A percentile compares a stretch with the other conserved stretches of the same genome.
Evolutionary conservation across 1,284 basidiomycete species (phyloP).

Genomic region (Cutaneotrichosporon cavernicola): DNA sequence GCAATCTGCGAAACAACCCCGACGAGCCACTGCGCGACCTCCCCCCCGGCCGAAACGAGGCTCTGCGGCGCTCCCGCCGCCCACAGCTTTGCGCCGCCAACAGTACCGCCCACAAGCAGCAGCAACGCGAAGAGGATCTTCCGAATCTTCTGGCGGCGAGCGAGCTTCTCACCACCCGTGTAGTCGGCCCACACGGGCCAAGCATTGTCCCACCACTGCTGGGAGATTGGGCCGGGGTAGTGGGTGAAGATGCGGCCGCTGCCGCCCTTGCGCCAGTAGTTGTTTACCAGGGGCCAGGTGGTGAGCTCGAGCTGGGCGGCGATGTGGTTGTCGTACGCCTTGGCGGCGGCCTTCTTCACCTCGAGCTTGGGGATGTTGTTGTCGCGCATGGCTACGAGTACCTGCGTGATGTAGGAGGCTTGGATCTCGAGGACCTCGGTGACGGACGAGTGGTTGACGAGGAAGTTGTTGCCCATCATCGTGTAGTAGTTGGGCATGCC

Average conservation of each 20-base stretch:
- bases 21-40: background rate
- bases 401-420: slow-evolving; percentile 22
- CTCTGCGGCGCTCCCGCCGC: background rate
- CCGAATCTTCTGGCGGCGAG: slow-evolving; percentile 16
- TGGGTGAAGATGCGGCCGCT: slow-evolving; percentile 26
- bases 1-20: background rate
- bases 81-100: slow-evolving; percentile 4
- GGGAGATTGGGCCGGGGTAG: slow-evolving; percentile 22
- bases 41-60: background rate
- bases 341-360: slow-evolving; percentile 22
- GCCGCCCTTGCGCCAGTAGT: slow-evolving; percentile 29
- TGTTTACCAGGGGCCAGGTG: slow-evolving; percentile 22
- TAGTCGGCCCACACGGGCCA: slow-evolving; percentile 24
- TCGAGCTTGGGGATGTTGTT: slow-evolving; percentile 22
- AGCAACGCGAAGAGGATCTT: background rate
- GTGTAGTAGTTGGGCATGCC: slow-evolving; percentile 38
- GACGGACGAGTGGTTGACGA: slow-evolving; percentile 27
- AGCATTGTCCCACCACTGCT: slow-evolving; percentile 23
- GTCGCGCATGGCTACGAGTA: slow-evolving; percentile 24
- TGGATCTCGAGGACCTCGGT: slow-evolving; percentile 25
- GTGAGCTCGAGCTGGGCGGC: slow-evolving; percentile 19
- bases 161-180: slow-evolving; percentile 23
- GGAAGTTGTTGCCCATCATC: slow-evolving; percentile 37
- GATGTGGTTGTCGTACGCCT: slow-evolving; percentile 23
- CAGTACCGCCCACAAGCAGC: background rate